Evolutionary conservation across 805 yeast species (phyloP).

Genomic region (Lipomyces mesembrius): DNA sequence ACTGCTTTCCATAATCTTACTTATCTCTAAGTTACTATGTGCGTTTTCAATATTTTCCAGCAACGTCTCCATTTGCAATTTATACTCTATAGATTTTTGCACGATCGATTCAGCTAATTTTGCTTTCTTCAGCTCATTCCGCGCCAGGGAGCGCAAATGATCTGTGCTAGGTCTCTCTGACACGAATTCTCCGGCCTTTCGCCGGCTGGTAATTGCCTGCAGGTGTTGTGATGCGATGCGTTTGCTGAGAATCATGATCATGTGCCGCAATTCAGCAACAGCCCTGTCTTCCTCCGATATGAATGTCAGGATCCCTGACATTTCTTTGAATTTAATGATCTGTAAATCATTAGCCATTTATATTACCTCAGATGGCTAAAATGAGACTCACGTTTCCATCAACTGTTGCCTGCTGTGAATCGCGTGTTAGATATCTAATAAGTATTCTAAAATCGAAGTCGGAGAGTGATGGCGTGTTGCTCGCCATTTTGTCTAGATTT

Average conservation of each 20-base stretch:
- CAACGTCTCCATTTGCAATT: conserved; percentile 24
- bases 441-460: conserved; percentile 25
- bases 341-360: conserved; percentile 14
- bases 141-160: conserved; percentile 19
- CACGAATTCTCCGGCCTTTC: conserved; percentile 14
- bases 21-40: conserved; percentile 25
- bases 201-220: conserved; percentile 11
- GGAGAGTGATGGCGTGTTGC: conserved; percentile 11
- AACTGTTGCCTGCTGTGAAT: conserved; percentile 18
- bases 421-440: conserved; percentile 22
- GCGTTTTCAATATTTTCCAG: conserved; percentile 25
- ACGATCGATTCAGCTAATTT: conserved; percentile 20
- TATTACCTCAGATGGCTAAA: background rate
- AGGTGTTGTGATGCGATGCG: conserved; percentile 16
- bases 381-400: conserved; percentile 13
- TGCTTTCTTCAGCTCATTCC: conserved; percentile 17
- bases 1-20: conserved; percentile 44
- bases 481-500: background rate
- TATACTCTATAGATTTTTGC: conserved; percentile 9
- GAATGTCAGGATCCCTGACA: conserved; percentile 1
- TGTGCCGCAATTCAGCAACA: conserved; percentile 19
- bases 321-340: conserved; percentile 13
- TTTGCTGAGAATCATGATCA: conserved; percentile 8
- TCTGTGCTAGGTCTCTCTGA: conserved; percentile 18
- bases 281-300: conserved; percentile 30